Evolutionary conservation across 352 stramenopile species (phyloP).

Genomic region (Phytophthora agathidicida): DNA sequence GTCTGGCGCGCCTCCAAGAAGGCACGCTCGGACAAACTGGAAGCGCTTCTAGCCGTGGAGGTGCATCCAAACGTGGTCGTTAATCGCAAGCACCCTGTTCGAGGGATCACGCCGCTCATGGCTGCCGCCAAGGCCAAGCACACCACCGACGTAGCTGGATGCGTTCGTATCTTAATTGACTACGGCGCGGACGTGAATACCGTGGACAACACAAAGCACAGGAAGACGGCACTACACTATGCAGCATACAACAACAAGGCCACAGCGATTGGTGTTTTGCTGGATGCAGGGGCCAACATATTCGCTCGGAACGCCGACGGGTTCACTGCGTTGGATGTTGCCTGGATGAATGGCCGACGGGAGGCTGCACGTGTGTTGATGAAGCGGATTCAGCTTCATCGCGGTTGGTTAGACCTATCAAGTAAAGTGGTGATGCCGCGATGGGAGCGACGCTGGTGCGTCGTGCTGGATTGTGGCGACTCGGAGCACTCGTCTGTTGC

Average conservation of each 20-base stretch:
- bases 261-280: conserved; percentile 48
- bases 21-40: conserved; percentile 18
- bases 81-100: conserved; percentile 41
- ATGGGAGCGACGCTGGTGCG: conserved; percentile 57
- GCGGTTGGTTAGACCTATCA: conserved; percentile 51
- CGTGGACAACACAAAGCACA: conserved; percentile 30
- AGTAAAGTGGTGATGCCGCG: conserved; percentile 28
- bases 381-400: conserved; percentile 42
- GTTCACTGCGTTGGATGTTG: conserved; percentile 58
- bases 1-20: conserved; percentile 29
- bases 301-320: conserved; percentile 50
- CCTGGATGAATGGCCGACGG: conserved; percentile 25
- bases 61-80: conserved; percentile 9
- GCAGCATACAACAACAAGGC: conserved; percentile 55
- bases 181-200: conserved; percentile 55
- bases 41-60: conserved; percentile 6
- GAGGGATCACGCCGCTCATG: conserved; percentile 68
- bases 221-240: conserved; percentile 65
- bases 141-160: conserved; percentile 38
- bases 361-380: conserved; percentile 30
- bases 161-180: conserved; percentile 53
- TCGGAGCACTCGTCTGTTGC: conserved; percentile 35
- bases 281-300: conserved; percentile 47
- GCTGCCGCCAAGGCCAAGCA: conserved; percentile 45
- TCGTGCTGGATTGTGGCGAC: conserved; percentile 51